phyloP scores from a whole-genome alignment of 1,139 yeast species.

The Yamadazyma spencermartinsiae region DNA sequence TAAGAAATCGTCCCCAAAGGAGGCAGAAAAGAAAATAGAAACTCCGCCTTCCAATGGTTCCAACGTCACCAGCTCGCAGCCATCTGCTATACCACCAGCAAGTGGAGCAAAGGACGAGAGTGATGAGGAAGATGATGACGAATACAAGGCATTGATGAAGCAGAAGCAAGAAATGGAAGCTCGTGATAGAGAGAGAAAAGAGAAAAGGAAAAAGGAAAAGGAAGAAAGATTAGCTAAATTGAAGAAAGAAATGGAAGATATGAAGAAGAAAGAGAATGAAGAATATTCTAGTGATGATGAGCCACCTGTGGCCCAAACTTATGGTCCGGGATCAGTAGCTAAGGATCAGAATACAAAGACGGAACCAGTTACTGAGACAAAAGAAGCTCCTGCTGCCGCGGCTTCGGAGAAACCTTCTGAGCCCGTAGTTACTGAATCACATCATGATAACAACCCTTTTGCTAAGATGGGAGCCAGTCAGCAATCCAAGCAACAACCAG shows the following conservation, averaged over 20 bases:
- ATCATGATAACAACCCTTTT: constrained; percentile 42
- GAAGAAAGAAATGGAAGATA: constrained; percentile 63
- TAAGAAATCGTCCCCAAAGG: neutral
- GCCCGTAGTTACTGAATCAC: constrained; percentile 4
- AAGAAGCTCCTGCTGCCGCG: constrained; percentile 19
- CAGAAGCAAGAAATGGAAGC: constrained; percentile 52
- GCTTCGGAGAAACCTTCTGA: constrained; percentile 15
- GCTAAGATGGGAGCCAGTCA: constrained; percentile 20
- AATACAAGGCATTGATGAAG: constrained; percentile 44
- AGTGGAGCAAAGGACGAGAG: constrained; percentile 9
- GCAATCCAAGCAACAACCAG: neutral
- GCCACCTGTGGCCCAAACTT: constrained; percentile 29
- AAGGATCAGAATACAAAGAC: constrained; percentile 20
- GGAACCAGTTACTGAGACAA: constrained; percentile 18
- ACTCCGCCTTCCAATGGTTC: neutral
- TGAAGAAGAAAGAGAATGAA: constrained; percentile 37
- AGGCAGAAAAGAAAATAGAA: neutral
- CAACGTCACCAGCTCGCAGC: constrained; percentile 1
- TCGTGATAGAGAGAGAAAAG: constrained; percentile 47
- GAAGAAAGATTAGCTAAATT: constrained; percentile 62
- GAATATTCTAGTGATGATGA: constrained; percentile 34
- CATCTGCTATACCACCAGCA: constrained; percentile 3
- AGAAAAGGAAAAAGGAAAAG: constrained; percentile 50
- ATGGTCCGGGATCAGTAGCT: constrained; percentile 22
- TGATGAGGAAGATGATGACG: constrained; percentile 43